Base-by-base conservation (phyloP, 768 basidiomycete genomes). In the Boletus bicolor region DNA sequence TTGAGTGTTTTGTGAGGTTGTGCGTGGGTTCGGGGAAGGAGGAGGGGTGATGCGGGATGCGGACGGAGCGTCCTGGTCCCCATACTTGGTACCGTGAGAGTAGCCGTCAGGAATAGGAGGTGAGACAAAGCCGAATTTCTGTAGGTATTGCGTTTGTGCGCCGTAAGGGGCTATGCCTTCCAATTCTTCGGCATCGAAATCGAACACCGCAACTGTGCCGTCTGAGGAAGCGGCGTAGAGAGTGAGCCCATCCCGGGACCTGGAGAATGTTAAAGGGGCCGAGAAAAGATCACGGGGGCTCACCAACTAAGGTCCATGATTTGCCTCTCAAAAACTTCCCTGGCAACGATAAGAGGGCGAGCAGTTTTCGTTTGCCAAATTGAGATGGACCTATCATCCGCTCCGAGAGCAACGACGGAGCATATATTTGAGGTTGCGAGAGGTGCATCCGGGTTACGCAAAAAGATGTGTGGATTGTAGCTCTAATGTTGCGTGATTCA, bases 291-390 rank as follows among this genome's bases (percentile, higher is more conserved):
- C 2, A 14, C 10, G 5, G n/a, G 30, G 3, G 67, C 87, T 63
- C 64, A 95, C 97, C 97, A 99, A 66, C 86, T 91, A 17, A 99
- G 77, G 70, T 99, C 97, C 81, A 98, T 87, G 46, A 98, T 91
- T 62, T 95, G 91, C 55, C 95, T 76, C 51, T 95, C 94, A 59
- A 98, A 98, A 0, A 95, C 89, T 59, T 98, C 93, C 65, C 91
- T 88, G 0, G 94, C 86, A 2, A 98, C 96, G 45, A 97, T 90
- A 17, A 98, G 75, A 1, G 97, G 97, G 36, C 91, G 82, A 3
- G 90, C 91, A 0, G 86, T 84, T 61, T 94, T 93, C 4, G 96
- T 98, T 70, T 95, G 86, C 97, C 97, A 99, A 8, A 99, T 84
- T 4, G 94, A 97, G 30, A 99, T 85, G 7, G 91, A 92, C 56